phyloP scores from a whole-genome alignment of 2,329 filamentous ascomycete genomes.

The Aspergillus arachidicola region DNA sequence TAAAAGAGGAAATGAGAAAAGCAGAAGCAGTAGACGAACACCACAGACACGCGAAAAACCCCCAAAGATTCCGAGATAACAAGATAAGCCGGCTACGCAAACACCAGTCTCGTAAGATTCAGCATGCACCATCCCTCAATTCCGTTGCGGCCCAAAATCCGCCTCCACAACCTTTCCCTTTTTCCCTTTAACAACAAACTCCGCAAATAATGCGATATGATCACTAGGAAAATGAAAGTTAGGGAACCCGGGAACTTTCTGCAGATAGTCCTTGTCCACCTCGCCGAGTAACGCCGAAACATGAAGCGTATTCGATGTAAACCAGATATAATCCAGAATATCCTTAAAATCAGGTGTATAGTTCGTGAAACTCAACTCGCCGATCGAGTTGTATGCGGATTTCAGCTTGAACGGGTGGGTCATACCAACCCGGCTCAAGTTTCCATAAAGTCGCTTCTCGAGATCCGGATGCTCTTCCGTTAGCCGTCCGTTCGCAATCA shows the following conservation, averaged over 20 bases:
- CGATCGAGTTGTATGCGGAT: constrained; percentile 82
- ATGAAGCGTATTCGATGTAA: constrained; percentile 85
- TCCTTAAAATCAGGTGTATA: constrained; percentile 93
- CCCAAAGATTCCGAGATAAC: constrained; percentile 46
- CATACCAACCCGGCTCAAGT: constrained; percentile 89
- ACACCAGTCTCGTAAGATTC: constrained; percentile 42
- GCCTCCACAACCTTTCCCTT: constrained; percentile 74
- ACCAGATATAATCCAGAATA: constrained; percentile 97
- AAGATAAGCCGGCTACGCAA: constrained; percentile 38
- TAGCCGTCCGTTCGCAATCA: constrained; percentile 79
- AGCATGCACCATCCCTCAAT: constrained; percentile 40
- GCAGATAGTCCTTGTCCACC: constrained; percentile 81
- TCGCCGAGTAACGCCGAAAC: constrained; percentile 82
- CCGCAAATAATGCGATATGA: constrained; percentile 84
- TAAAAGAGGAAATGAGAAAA: constrained; percentile 22
- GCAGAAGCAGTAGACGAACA: constrained; percentile 24
- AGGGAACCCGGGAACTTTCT: constrained; percentile 85
- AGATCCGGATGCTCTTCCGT: constrained; percentile 79
- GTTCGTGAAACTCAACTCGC: constrained; percentile 91
- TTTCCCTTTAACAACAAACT: constrained; percentile 84
- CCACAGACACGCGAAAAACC: constrained; percentile 32
- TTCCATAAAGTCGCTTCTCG: constrained; percentile 80
- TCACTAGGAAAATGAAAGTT: constrained; percentile 95
- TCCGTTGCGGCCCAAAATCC: constrained; percentile 60
- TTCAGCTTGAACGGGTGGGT: constrained; percentile 92